Conservation (phyloP, 2,329 filamentous ascomycete species). For the Alternaria ventricosa region DNA sequence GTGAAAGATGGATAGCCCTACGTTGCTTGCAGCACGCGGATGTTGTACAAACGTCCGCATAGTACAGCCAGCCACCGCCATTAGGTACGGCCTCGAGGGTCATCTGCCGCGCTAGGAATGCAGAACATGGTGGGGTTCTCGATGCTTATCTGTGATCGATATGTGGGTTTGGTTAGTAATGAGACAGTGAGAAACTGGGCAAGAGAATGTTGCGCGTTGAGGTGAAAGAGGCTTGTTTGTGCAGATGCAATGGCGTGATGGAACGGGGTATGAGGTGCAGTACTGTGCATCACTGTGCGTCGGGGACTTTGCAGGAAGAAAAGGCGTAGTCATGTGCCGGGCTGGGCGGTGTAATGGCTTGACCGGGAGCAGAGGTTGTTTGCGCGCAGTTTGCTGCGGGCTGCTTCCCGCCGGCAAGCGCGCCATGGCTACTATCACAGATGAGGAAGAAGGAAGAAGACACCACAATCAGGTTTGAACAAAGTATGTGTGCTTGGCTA, state of each 20-base stretch:
- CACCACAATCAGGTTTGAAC: not conserved
- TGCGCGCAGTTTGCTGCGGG: not conserved
- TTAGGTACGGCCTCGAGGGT: not conserved
- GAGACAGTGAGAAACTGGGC: not conserved
- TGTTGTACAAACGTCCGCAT: not conserved
- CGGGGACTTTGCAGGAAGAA: not conserved
- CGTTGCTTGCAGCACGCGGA: not conserved
- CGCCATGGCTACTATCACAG: not conserved
- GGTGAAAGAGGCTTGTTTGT: constrained; percentile 1
- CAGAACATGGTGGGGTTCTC: not conserved
- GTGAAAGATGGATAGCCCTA: not conserved
- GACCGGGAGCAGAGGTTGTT: not conserved
- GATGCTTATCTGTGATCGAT: not conserved
- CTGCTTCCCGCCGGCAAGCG: not conserved
- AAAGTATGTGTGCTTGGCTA: constrained; percentile 2
- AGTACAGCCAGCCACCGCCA: not conserved
- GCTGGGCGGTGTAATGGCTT: not conserved
- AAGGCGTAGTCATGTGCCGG: not conserved
- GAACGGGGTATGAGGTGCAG: not conserved
- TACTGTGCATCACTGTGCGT: not conserved
- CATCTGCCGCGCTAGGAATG: not conserved
- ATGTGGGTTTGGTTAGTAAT: not conserved
- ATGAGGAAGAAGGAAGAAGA: not conserved
- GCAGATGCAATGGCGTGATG: not conserved
- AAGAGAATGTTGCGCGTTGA: not conserved